Percentiles rank a stretch among this genome's conserved stretches.
Conservation (phyloP, 371 early-diverging fungal genomes). For the Mucor piriformis region DNA sequence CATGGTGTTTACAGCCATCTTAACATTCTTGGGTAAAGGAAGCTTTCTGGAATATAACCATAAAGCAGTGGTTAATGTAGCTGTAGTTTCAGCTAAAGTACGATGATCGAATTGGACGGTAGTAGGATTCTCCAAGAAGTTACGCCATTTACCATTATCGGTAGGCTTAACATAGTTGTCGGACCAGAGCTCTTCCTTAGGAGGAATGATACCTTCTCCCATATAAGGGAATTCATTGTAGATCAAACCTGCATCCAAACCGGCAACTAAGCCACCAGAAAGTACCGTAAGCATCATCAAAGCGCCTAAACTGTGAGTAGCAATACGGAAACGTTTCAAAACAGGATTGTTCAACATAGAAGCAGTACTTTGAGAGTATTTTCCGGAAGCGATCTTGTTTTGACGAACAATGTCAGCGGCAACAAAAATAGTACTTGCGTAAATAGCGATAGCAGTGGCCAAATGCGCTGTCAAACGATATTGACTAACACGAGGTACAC, state of each 20-base stretch:
- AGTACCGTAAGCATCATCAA: conserved; percentile 88
- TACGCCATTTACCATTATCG: conserved; percentile 73
- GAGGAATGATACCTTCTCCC: conserved; percentile 81
- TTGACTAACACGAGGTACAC: conserved; percentile 91
- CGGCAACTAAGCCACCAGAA: conserved; percentile 96
- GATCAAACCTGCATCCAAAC: conserved; percentile 94
- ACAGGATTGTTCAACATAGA: conserved; percentile 58
- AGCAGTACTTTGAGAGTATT: conserved; percentile 42
- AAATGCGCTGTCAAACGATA: conserved; percentile 94
- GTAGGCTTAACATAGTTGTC: conserved; percentile 55
- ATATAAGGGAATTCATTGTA: conserved; percentile 95
- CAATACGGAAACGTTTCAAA: conserved; percentile 62
- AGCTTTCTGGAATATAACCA: conserved; percentile 75
- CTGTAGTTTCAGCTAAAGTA: conserved; percentile 83
- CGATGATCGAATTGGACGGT: conserved; percentile 96
- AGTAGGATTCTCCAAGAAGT: conserved; percentile 91
- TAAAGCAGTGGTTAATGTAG: conserved; percentile 68
- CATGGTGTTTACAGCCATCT: conserved; percentile 72
- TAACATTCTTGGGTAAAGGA: conserved; percentile 70
- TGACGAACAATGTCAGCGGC: conserved; percentile 78
- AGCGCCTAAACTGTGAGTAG: conserved; percentile 61
- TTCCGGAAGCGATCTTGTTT: conserved; percentile 60
- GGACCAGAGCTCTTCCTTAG: conserved; percentile 73
- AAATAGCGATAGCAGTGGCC: conserved; percentile 88
- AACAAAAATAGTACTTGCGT: conserved; percentile 74